These are phyloP conservation scores for Alliaria petiolata DNA, from an alignment of 345 rosid genomes.

Conservation along the genomic window DNA sequence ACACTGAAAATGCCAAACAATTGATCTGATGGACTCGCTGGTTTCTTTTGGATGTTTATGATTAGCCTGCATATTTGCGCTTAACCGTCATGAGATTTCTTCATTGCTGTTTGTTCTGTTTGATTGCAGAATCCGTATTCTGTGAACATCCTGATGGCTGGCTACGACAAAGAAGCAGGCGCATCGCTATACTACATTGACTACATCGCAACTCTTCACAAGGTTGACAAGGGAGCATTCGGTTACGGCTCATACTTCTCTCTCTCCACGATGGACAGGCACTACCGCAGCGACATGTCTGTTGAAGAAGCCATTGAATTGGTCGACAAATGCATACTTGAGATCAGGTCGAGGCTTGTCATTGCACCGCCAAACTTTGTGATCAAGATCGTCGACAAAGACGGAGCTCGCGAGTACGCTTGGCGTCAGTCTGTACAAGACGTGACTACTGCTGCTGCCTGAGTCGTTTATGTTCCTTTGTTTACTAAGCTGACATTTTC, in stretches of 20 bases:
- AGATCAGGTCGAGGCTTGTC: conserved; percentile 87
- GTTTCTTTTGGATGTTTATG: no score
- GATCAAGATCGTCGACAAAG: conserved; percentile 92
- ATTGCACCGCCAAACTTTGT: conserved; percentile 95
- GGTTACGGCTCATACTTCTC: conserved; percentile 93
- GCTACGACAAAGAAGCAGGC: conserved; percentile 89
- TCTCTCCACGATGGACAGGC: conserved; percentile 94
- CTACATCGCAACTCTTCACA: conserved; percentile 94
- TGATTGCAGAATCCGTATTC: conserved; percentile 67
- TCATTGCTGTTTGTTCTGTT: conserved; percentile 1
- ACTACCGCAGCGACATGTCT: conserved; percentile 84
- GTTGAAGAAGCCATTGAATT: conserved; percentile 78
- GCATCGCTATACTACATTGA: conserved; percentile 93
- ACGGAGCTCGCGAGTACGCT: conserved; percentile 78
- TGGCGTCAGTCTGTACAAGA: no score
- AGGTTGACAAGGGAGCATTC: conserved; percentile 93
- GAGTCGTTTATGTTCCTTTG: not conserved
- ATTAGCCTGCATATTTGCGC: no score
- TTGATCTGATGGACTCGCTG: not conserved
- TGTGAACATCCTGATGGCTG: conserved; percentile 93
- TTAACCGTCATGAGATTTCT: no score
- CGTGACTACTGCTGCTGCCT: conserved; percentile 33
- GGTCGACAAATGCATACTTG: conserved; percentile 85
- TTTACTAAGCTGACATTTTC: not conserved
- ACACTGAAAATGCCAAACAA: not conserved